Evolutionary conservation across 192 early-diverging fungal genomes (phyloP), one percentile per base, ranked within the genome.

Genomic region (Gigaspora rosea): DNA sequence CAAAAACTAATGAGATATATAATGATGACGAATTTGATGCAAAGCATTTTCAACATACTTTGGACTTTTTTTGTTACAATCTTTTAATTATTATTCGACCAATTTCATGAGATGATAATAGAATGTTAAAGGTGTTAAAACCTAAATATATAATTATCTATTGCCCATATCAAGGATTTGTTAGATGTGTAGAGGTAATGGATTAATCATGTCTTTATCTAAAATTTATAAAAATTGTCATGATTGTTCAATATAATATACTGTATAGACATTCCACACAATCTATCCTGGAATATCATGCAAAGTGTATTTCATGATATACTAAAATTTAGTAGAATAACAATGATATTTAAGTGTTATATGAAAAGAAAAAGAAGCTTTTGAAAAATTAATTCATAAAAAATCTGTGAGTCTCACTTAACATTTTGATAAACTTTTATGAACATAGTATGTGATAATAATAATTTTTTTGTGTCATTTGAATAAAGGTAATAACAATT

Each of bases 291-390:
- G 79, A 2, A 65, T 78, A 9, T 79, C 87, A 20, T 76, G 92
- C 20, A 91, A 91, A 68, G 94, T 98, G 7, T 98, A 96, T 72
- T 97, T 98, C 81, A 86, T 97, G 78, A 87, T 96, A 1, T 98
- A 99, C 80, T 93, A 97, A 66, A 94, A 96, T 81, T 95, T 93
- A 9, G 88, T 96, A 1, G 96, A 99, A 81, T 96, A 98, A 82
- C 96, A 98, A 82, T 83, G 88, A 41, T 99, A 96, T 75, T 79
- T 99, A 49, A 92, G 91, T 35, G 81, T 84, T 0, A 90, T 99
- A 75, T 84, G 97, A 22, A 88, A 88, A 57, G 97, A 99, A 80
- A 96, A 96, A 79, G 91, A 95, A 71, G 89, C 97, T 0, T 99
- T 99, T 85, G 96, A 98, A 80, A 92, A 87, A 59, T 78, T 99